A percentile compares a stretch with the other conserved stretches of the same genome.
Evolutionary conservation across 495 filamentous ascomycete species (phyloP).

Genomic region (Hypoxylon fragiforme): DNA sequence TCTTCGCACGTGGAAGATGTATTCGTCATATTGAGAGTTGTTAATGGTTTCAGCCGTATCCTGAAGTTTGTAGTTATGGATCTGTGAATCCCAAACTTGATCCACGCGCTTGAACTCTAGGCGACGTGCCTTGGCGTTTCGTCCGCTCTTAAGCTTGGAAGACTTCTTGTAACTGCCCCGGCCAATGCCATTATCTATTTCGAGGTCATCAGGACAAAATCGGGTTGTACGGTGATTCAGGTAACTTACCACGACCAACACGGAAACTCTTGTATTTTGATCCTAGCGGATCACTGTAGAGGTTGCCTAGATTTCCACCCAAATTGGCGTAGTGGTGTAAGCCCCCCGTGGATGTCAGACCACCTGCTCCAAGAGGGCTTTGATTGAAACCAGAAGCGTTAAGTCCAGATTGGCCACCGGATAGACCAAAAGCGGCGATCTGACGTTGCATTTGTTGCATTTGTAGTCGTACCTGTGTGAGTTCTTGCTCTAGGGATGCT

Average conservation of each 20-base stretch:
- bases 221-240: constrained; percentile 16
- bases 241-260: not conserved
- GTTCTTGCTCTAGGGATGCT: constrained; percentile 29
- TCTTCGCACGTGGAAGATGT: constrained; percentile 83
- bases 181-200: constrained; percentile 5
- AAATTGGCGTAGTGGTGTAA: too few relatives aligned
- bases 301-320: not conserved
- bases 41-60: constrained; percentile 74
- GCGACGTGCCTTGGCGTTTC: constrained; percentile 60
- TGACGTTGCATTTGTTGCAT: constrained; percentile 36
- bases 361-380: not conserved
- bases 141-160: constrained; percentile 48
- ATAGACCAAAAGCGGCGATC: constrained; percentile 26
- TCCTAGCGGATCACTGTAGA: constrained; percentile 4
- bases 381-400: constrained; percentile 13
- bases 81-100: constrained; percentile 76
- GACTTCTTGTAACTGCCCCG: constrained; percentile 38
- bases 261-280: not conserved
- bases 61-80: constrained; percentile 81
- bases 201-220: constrained; percentile 11
- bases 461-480: constrained; percentile 39
- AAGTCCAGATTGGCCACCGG: constrained; percentile 24
- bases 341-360: not conserved
- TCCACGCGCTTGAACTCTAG: constrained; percentile 87
- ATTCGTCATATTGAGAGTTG: constrained; percentile 80